Evolutionary conservation across 225 moss, liverwort and hornwort species (phyloP), one percentile per base, ranked within the genome.

Genomic region (Marchantia paleacea): DNA sequence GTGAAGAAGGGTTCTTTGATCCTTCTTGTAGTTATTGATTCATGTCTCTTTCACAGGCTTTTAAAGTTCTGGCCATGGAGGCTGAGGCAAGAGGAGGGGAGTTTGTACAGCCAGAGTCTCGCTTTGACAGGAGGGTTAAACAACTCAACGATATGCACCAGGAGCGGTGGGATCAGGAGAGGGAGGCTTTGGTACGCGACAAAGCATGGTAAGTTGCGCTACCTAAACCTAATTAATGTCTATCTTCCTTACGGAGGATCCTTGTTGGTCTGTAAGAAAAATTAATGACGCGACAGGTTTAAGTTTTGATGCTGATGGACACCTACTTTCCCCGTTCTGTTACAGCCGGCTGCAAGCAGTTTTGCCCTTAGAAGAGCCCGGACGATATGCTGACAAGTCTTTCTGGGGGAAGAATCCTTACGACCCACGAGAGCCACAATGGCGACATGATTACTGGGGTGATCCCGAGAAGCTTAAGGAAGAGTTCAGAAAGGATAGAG

Each of bases 381-480:
- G 99, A 75, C 92, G 99, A 22, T 99, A 95, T 68, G 95, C 93
- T 12, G 91, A 92, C 75, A 92, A 91, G 80, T 82, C 91, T 14
- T 83, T 87, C 48, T 95, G 95, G 93, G 95, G 99, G 39, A 92
- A 92, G 73, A 99, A 93, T 80, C 93, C 85, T 10, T 99, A 99
- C 49, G 99, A 99, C 85, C 95, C 99, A 70, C 86, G 84, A n/a
- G 92, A 95, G 52, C 92, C 93, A 50, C 89, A 90, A 71, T 99
- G 95, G 95, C 90, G 91, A 75, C 85, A 92, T 80, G 99, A 99
- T 82, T 99, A 95, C 78, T 99, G 95, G 95, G 95, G 93, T 7
- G 95, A 95, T 83, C 93, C 95, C 28, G 63, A 84, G 55, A 94
- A 88, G 28, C 67, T 94, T 5, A 95, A 91, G 84, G 99, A 95